Percentiles rank a stretch among this genome's conserved stretches.
phyloP scores from a whole-genome alignment of 2,329 filamentous ascomycete genomes.

The Colletotrichum liriopes region DNA sequence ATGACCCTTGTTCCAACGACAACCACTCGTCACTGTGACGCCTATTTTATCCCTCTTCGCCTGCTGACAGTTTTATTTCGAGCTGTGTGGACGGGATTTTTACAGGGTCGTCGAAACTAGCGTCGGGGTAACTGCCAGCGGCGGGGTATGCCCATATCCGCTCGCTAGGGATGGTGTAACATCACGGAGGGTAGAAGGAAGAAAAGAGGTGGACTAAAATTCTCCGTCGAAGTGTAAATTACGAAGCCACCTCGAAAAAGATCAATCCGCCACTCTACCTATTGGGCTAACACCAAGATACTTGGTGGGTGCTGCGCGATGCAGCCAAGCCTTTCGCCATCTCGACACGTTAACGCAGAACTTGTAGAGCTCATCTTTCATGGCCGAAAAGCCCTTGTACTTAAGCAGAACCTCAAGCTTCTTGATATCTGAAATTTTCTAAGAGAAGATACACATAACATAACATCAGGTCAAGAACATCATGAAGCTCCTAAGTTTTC shows the following conservation, averaged over 20 bases:
- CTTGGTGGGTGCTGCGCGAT: neutral
- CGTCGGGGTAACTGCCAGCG: neutral
- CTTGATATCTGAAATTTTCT: neutral
- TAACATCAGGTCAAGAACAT: neutral
- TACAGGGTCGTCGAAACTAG: neutral
- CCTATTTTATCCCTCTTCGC: neutral
- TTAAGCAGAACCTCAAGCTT: conserved; percentile 1
- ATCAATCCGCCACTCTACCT: neutral
- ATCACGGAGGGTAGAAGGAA: conserved; percentile 15
- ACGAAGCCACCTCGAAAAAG: neutral
- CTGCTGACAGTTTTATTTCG: no score
- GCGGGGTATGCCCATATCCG: neutral
- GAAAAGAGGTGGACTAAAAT: conserved; percentile 35
- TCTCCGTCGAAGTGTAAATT: conserved; percentile 7
- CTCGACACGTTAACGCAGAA: neutral
- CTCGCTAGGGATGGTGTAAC: neutral
- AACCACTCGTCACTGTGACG: neutral
- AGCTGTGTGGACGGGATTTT: conserved; percentile 29
- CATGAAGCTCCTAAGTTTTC: conserved; percentile 28
- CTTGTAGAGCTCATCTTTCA: no score
- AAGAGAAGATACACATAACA: neutral
- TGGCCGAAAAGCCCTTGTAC: neutral
- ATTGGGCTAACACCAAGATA: neutral
- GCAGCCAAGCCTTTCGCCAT: conserved; percentile 23
- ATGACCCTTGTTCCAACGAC: neutral